Evolutionary conservation across 768 basidiomycete species (phyloP), one percentile per base, ranked within the genome.

Genomic region (Grammothele lineata): DNA sequence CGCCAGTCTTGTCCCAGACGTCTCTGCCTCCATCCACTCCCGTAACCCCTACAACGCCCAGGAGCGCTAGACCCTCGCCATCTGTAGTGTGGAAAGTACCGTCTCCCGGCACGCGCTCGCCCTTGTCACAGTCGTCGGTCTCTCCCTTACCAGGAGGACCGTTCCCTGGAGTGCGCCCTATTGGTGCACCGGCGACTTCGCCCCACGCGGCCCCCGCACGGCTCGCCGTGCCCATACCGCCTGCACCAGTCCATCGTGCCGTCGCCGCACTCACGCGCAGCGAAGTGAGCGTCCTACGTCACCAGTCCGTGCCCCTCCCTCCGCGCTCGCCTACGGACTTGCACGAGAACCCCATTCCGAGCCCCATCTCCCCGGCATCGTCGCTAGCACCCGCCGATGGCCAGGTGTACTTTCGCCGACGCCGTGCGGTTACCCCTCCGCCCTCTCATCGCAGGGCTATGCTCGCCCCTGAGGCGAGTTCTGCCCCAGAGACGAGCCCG

Each of bases 11-110:
- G n/a, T n/a, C n/a, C n/a, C n/a, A n/a, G n/a, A n/a, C n/a, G n/a
- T n/a, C n/a, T n/a, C n/a, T n/a, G n/a, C n/a, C n/a, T n/a, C n/a
- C n/a, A n/a, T n/a, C n/a, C n/a, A 14, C 44, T 5, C 15, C 37
- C 8, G 12, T 15, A 3, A 43, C 34, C 9, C 48, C 48, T 11
- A 30, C 27, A 5, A 4, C 37, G 19, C 35, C 45, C 27, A 30
- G 40, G 11, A 43, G 44, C 14, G 43, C 48, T 15, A 37, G 35
- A n/a, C 49, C 18, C 14, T 51, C 45, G 32, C 57, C 35, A 6
- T 46, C 53, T 2, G 45, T 54, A 22, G 27, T 55, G 23, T 47
- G 55, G 48, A 37, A 54, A 32, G 34, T 50, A 18, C 44, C 49
- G 3, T 50, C 47, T 5, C 35, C 43, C 8, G 24, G 21, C 30